Base-by-base conservation (phyloP, 345 rosid genomes). In the Anacardium occidentale region DNA sequence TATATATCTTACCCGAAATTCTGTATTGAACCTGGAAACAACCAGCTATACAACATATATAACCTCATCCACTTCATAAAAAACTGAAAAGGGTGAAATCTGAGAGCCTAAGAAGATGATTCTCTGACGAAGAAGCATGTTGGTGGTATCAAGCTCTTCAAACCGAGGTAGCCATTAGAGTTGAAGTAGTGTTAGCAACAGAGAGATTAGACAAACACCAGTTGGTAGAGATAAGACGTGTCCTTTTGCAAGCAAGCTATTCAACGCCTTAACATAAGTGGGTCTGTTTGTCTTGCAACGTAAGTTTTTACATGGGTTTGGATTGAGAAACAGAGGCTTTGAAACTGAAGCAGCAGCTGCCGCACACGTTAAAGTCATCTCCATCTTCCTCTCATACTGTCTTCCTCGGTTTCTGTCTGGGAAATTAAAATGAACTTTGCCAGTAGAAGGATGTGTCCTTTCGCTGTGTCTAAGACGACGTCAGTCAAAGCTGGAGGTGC, bases 101-200 rank as follows among this genome's bases (percentile, higher is more conserved):
- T 87, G 91, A 68, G 95, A 85, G 74, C 97, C 95, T 70, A 94
- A 65, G 67, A 92, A 90, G 82, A 94, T 81, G 77, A 90, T 89
- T 79, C 97, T 86, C 77, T 90, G 97, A 74, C 98, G 93, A 50
- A 94, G 98, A 63, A 94, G 91, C 97, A 90, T 89, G 85, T 85
- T 89, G 64, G 97, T 89, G 58, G 89, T 85, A 58, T 94, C 95
- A 47, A 92, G 89, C 68, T 94, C 98, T 74, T 92, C 93, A 62
- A 94, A 84, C 76, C 82, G 83, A 1, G 98, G 97, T 18, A 85
- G 78, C 18, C 85, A 71, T 0, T n/a, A 92, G 77, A 68, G 86
- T 78, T 18, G 89, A 68, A 80, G 84, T 53, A 52, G 81, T 72
- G 59, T 76, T 69, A 51, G 51, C 68, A 51, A 66, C 54, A 5